phyloP scores from a whole-genome alignment of 441 rosid species.

The Rhodomyrtus psidioides region DNA sequence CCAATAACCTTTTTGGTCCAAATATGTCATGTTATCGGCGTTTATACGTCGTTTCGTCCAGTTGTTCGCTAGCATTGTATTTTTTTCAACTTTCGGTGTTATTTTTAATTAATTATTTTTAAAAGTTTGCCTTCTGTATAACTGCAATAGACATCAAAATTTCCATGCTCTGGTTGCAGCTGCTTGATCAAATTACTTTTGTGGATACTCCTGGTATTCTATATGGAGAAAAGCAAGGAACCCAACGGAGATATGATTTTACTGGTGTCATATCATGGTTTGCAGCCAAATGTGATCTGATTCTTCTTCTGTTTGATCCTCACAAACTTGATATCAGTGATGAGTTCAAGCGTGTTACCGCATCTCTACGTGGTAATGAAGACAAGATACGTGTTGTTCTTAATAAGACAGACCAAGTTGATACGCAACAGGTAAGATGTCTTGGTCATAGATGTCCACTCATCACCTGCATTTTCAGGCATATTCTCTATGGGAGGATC shows the following conservation, averaged over 20 bases:
- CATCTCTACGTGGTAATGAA: conserved; percentile 61
- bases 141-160: neutral
- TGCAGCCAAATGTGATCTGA: conserved; percentile 65
- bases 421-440: conserved; percentile 49
- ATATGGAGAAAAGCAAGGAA: conserved; percentile 67
- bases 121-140: neutral
- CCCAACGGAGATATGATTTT: conserved; percentile 58
- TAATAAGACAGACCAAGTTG: conserved; percentile 74
- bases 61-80: too few species aligned
- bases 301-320: conserved; percentile 66
- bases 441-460: neutral
- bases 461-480: neutral
- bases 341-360: conserved; percentile 59
- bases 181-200: conserved; percentile 57
- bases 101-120: too few species aligned
- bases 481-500: neutral
- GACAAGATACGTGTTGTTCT: conserved; percentile 75
- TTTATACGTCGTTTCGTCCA: too few species aligned
- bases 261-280: conserved; percentile 76
- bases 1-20: too few species aligned
- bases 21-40: too few species aligned
- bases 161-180: conserved; percentile 23
- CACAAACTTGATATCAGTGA: conserved; percentile 72
- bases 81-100: too few species aligned
- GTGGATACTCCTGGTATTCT: conserved; percentile 77